Conservation (phyloP, 305 asterid species). For the Petunia hybrid region DNA sequence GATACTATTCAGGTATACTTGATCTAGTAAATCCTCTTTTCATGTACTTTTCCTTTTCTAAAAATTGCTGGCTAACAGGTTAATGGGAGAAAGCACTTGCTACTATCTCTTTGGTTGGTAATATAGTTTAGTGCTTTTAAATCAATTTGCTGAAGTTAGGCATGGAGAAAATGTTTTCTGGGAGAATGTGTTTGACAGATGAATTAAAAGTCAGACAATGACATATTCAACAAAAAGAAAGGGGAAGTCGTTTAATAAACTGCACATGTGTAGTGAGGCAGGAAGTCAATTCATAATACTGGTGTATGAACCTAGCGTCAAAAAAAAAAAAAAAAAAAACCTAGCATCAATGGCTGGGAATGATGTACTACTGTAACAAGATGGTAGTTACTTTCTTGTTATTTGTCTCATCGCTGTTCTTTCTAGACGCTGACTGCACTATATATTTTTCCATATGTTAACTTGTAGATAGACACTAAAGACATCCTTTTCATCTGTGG, state of each 20-base stretch:
- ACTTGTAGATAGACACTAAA: constrained; percentile 72
- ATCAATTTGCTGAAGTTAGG: constrained; percentile 11
- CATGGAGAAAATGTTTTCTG: constrained; percentile 11
- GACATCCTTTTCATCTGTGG: constrained; percentile 80
- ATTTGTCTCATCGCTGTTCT: constrained; percentile 21
- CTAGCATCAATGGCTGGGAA: neutral
- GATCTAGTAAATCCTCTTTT: constrained; percentile 37
- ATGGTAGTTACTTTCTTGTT: neutral
- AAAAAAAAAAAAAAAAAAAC: neutral
- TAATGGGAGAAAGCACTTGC: neutral
- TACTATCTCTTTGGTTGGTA: constrained; percentile 3
- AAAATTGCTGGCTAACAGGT: constrained; percentile 12
- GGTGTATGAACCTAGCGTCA: constrained; percentile 8
- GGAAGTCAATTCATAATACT: constrained; percentile 2
- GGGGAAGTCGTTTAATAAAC: neutral
- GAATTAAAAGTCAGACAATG: neutral
- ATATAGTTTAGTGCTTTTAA: neutral
- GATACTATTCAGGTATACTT: constrained; percentile 74
- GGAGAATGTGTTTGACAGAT: neutral
- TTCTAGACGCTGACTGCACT: constrained; percentile 17
- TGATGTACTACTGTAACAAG: constrained; percentile 3
- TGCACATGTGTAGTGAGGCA: constrained; percentile 7
- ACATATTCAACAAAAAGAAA: constrained; percentile 15
- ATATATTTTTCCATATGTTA: constrained; percentile 8
- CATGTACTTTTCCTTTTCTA: constrained; percentile 27